phyloP scores from a whole-genome alignment of 1,284 basidiomycete species.

The Chiua sp. region DNA sequence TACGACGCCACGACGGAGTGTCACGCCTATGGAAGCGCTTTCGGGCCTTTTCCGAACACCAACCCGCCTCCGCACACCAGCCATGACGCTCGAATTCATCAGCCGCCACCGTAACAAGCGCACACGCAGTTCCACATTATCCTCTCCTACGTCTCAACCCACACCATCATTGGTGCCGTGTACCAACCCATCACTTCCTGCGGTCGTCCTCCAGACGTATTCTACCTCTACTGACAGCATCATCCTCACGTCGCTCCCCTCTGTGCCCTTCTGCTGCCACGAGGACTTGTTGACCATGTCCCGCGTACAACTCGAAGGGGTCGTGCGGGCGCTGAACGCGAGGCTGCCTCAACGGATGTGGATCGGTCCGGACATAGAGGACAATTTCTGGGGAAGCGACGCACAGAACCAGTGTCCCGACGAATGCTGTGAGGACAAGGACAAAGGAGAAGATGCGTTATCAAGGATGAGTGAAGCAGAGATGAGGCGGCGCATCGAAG shows the following conservation, averaged over 20 bases:
- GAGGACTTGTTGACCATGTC: slow-evolving; percentile 63
- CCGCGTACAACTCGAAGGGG: slow-evolving; percentile 47
- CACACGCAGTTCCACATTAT: slow-evolving; percentile 9
- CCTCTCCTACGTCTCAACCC: slow-evolving; percentile 5
- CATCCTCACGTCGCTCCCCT: slow-evolving; percentile 58
- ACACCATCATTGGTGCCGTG: slow-evolving; percentile 7
- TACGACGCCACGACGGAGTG: slow-evolving; percentile 14
- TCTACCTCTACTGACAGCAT: slow-evolving; percentile 54
- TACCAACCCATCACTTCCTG: slow-evolving; percentile 17
- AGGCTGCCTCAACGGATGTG: slow-evolving; percentile 51
- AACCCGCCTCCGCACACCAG: slow-evolving; percentile 24
- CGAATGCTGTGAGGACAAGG: not conserved
- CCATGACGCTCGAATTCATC: slow-evolving; percentile 2
- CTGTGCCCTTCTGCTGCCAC: slow-evolving; percentile 64
- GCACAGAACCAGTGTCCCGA: not conserved
- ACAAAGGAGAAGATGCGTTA: slow-evolving; percentile 17
- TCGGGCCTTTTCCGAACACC: slow-evolving; percentile 32
- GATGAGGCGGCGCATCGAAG: slow-evolving; percentile 54
- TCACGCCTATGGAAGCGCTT: slow-evolving; percentile 20
- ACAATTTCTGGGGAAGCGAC: slow-evolving; percentile 16
- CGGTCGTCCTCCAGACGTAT: slow-evolving; percentile 56
- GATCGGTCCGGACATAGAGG: slow-evolving; percentile 43
- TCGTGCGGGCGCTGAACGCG: slow-evolving; percentile 52
- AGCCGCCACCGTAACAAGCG: slow-evolving; percentile 25
- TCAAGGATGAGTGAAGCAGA: slow-evolving; percentile 41